These are phyloP conservation scores for Ogataea siamensis DNA, from an alignment of 805 yeast species.

Conservation along the genomic window DNA sequence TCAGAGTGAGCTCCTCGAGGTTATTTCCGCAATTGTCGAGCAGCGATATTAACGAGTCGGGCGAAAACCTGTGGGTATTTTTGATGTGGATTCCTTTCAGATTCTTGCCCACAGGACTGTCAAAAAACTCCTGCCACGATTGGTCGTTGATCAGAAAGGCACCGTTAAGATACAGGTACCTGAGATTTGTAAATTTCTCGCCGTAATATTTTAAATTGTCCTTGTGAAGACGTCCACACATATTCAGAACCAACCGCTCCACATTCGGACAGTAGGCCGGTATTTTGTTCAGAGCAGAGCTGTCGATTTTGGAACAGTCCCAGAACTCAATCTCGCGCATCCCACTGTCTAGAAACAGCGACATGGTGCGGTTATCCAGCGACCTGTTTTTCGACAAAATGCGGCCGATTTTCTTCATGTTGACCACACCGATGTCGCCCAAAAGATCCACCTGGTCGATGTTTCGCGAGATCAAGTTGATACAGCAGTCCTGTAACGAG, in stretches of 20 bases:
- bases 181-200: slow-evolving; percentile 54
- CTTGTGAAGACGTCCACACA: slow-evolving; percentile 92
- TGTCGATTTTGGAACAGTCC: slow-evolving; percentile 85
- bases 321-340: slow-evolving; percentile 65
- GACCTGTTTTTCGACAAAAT: slow-evolving; percentile 84
- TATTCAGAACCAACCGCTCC: slow-evolving; percentile 62
- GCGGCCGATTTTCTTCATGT: slow-evolving; percentile 67
- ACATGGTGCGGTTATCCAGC: slow-evolving; percentile 65
- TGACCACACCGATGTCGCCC: slow-evolving; percentile 81
- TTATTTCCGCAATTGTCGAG: slow-evolving; percentile 58
- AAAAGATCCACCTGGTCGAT: slow-evolving; percentile 75
- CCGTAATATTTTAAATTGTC: slow-evolving; percentile 66
- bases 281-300: slow-evolving; percentile 62
- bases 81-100: slow-evolving; percentile 60
- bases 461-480: slow-evolving; percentile 59
- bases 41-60: slow-evolving; percentile 60
- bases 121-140: slow-evolving; percentile 78
- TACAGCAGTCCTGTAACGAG: slow-evolving; percentile 79
- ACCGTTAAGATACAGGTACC: slow-evolving; percentile 71
- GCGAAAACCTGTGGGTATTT: slow-evolving; percentile 81
- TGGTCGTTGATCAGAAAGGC: slow-evolving; percentile 78
- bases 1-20: slow-evolving; percentile 56
- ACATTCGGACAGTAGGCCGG: slow-evolving; percentile 79
- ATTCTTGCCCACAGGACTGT: slow-evolving; percentile 46
- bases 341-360: slow-evolving; percentile 66